phyloP scores from a whole-genome alignment of 2,329 filamentous ascomycete genomes.

The Bipolaris oryzae region DNA sequence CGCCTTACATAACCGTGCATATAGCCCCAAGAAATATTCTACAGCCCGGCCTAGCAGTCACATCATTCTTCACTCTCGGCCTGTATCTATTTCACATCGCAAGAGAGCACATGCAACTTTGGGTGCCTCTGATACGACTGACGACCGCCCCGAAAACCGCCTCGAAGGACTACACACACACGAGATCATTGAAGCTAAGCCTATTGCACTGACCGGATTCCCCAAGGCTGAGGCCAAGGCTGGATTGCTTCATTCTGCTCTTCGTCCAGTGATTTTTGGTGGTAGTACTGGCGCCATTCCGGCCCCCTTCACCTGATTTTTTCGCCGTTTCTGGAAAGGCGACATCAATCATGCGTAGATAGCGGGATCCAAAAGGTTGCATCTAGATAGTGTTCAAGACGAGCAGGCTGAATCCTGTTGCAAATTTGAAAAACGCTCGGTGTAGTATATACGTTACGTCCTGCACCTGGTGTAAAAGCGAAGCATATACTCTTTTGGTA shows the following conservation, averaged over 20 bases:
- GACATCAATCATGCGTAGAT: neutral
- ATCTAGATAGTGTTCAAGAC: neutral
- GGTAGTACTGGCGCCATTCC: neutral
- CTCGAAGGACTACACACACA: neutral
- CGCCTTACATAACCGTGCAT: neutral
- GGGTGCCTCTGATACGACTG: conserved; percentile 1
- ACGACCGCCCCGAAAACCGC: neutral
- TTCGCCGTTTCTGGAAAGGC: conserved; percentile 2
- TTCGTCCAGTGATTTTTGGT: neutral
- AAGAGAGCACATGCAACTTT: neutral
- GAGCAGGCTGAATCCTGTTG: neutral
- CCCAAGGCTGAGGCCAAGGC: neutral
- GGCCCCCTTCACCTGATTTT: neutral
- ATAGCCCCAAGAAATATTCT: neutral
- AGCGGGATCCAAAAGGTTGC: neutral
- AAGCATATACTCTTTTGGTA: neutral
- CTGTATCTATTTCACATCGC: neutral
- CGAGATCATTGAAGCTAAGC: conserved; percentile 3
- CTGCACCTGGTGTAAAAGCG: neutral
- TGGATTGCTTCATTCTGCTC: neutral
- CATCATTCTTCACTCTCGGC: neutral
- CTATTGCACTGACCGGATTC: conserved; percentile 10
- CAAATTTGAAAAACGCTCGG: too few relatives aligned
- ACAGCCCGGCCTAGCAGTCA: conserved; percentile 3
- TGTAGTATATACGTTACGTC: neutral